Percentiles rank a stretch among this genome's conserved stretches.
phyloP scores from a whole-genome alignment of 2,329 filamentous ascomycete species.

The Zymoseptoria pseudotritici region DNA sequence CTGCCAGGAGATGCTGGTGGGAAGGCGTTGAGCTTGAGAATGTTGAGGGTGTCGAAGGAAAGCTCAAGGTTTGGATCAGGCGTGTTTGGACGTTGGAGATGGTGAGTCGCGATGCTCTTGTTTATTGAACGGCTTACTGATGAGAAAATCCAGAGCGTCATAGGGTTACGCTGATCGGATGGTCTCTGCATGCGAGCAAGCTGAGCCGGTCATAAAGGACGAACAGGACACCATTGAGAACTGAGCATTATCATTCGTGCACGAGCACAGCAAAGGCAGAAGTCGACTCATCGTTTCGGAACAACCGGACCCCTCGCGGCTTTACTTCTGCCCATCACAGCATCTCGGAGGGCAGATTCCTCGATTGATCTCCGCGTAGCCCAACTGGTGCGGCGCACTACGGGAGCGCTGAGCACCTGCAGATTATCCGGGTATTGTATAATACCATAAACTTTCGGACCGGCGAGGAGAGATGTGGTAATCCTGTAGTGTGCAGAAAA shows the following conservation, averaged over 20 bases:
- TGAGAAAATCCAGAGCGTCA: slow-evolving; percentile 21
- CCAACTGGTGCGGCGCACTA: too few relatives aligned
- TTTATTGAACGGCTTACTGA: neutral
- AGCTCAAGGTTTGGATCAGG: slow-evolving; percentile 95
- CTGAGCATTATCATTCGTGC: neutral
- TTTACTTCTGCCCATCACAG: neutral
- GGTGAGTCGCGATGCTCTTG: slow-evolving; percentile 38
- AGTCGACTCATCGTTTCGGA: neutral
- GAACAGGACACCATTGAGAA: neutral
- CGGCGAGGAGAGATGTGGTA: neutral
- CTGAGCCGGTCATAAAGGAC: neutral
- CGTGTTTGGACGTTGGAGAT: slow-evolving; percentile 98
- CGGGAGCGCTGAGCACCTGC: neutral
- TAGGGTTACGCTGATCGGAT: slow-evolving; percentile 21
- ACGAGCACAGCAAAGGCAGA: neutral
- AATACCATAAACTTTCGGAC: neutral
- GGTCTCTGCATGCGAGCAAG: neutral
- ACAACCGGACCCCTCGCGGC: neutral
- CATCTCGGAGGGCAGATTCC: neutral
- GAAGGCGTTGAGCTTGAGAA: slow-evolving; percentile 87
- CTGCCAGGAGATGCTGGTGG: slow-evolving; percentile 96
- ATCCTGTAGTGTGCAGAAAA: neutral
- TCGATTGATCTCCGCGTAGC: too few relatives aligned
- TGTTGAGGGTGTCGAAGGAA: slow-evolving; percentile 84
- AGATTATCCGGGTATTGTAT: neutral